Base-by-base conservation (phyloP, 106 monocot genomes). In the Acanthochlamys bracteata region DNA sequence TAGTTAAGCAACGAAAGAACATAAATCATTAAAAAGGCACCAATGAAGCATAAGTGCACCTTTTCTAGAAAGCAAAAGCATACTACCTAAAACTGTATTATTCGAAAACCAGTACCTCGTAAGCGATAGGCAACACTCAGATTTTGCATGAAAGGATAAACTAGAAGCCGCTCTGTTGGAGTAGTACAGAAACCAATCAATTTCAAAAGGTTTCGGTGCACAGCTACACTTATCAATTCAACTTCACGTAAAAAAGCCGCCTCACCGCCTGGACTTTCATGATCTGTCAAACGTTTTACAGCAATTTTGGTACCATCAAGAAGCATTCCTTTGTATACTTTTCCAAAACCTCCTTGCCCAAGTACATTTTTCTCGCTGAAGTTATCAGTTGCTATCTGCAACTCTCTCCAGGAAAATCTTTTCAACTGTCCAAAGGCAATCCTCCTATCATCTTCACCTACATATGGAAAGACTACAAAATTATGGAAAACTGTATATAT, bases 371-470 rank as follows among this genome's bases (percentile, higher is more conserved):
- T 83, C 64, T 87, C 87, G 71, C 65, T 79, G 68, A 87, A 87
- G 43, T 39, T 59, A 64, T 87, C 87, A 2, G 83, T 87, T 73
- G 87, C 87, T 65, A 87, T 58, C 71, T 87, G 83, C 23, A 87
- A 58, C 77, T 87, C 87, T 43, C 87, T 73, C 79, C 83, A 87
- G n/a, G 83, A 24, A 72, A 87, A 87, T 76, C 87, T 79, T 77
- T 83, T 83, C 72, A 87, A 47, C 61, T 87, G 87, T 24, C 87
- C 87, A 74, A 87, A 87, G 67, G 79, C 80, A 66, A 87, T 80
- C 73, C 82, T 69, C 17, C 80, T 73, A 55, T 87, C 87, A 74
- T 80, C 83, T 77, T 87, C 87, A 66, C 87, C 86, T 86, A 67
- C 49, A 55, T 55, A 55, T 33, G 33, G 6, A 1, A 33, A 33